Conservation (phyloP, 495 filamentous ascomycete species). For the Astrothelium subdiscretum region DNA sequence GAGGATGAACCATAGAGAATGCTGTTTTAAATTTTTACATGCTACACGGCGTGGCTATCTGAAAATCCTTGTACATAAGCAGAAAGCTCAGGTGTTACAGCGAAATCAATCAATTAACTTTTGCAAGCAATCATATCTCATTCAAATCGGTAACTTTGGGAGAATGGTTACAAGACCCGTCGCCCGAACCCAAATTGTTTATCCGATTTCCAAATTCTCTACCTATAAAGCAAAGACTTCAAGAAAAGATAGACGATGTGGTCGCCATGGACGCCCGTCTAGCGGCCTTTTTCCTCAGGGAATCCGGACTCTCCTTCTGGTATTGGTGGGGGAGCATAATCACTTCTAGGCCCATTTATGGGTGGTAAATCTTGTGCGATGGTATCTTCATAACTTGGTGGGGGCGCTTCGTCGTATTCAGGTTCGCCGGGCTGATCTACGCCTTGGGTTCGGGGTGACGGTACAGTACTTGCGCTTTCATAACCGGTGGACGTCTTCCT, state of each 20-base stretch:
- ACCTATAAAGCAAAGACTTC: not conserved
- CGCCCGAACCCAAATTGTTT: no score
- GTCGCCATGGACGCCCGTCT: not conserved
- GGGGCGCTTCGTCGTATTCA: conserved; percentile 29
- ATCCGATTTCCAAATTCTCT: no score
- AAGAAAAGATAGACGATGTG: not conserved
- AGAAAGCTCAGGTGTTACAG: not conserved
- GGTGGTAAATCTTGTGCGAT: conserved; percentile 67
- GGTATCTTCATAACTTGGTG: conserved; percentile 51
- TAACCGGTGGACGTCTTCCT: not conserved
- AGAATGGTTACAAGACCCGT: no score
- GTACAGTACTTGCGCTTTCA: conserved; percentile 3
- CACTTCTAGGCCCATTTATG: conserved; percentile 49
- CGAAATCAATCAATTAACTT: not conserved
- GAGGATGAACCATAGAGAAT: not conserved
- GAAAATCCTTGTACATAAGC: not conserved
- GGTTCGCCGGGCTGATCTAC: conserved; percentile 3
- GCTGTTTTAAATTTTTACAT: no score
- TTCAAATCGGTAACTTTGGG: not conserved
- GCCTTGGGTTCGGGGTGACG: conserved; percentile 11
- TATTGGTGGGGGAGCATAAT: conserved; percentile 47
- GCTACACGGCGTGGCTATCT: not conserved
- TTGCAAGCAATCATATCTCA: not conserved
- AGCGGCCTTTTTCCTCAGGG: not conserved
- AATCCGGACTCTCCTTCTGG: conserved; percentile 13